phyloP scores from a whole-genome alignment of 257 asterid genomes.

The Petrea volubilis region DNA sequence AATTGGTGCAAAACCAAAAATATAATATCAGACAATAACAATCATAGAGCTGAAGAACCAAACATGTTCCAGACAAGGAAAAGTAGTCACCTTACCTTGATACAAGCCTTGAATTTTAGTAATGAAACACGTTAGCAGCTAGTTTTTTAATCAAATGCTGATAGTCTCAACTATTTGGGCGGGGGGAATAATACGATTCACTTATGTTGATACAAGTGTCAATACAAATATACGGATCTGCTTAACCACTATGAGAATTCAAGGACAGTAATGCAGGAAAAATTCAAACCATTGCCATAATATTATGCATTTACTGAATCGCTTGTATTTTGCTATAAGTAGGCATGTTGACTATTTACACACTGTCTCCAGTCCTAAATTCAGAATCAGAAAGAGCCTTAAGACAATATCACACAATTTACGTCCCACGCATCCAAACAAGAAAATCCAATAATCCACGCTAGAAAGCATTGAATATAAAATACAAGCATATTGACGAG shows the following conservation, averaged over 20 bases:
- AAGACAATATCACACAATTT: background rate
- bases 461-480: too few species aligned
- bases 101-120: background rate
- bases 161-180: background rate
- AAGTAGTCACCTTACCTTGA: background rate
- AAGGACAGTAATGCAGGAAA: background rate
- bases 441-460: background rate
- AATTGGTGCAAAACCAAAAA: background rate
- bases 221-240: background rate
- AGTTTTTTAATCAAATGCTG: background rate
- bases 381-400: background rate
- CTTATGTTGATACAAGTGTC: background rate
- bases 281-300: background rate
- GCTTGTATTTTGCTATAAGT: background rate
- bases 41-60: background rate
- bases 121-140: background rate
- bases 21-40: background rate
- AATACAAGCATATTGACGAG: too few species aligned
- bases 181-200: background rate
- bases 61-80: background rate
- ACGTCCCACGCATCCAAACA: background rate
- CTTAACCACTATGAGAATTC: background rate
- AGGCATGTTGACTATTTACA: background rate
- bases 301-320: background rate
- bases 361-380: background rate